phyloP scores from a whole-genome alignment of 1,139 yeast genomes.

The Candida neerlandica region DNA sequence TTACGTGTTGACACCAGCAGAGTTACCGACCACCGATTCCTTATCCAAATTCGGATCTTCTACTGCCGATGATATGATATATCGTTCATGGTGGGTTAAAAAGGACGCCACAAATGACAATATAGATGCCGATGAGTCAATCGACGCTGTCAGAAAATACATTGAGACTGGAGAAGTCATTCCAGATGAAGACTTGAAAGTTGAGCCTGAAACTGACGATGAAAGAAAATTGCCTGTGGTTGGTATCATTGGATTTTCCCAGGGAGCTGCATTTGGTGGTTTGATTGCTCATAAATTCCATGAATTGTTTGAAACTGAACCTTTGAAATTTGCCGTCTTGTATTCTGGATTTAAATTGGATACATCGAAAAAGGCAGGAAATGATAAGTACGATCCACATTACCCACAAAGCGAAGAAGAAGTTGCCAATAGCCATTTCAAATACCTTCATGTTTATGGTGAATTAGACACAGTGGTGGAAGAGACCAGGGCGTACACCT shows the following conservation, averaged over 20 bases:
- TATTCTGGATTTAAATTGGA: slow-evolving; percentile 77
- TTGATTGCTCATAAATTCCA: slow-evolving; percentile 35
- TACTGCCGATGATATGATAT: slow-evolving; percentile 25
- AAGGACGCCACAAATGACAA: slow-evolving; percentile 24
- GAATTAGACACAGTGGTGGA: slow-evolving; percentile 87
- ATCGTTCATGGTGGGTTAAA: slow-evolving; percentile 45
- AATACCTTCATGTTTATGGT: slow-evolving; percentile 75
- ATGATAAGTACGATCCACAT: slow-evolving; percentile 24
- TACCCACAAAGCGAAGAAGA: slow-evolving; percentile 34
- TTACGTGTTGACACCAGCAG: slow-evolving; percentile 59
- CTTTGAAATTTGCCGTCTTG: slow-evolving; percentile 68
- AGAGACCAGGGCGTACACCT: slow-evolving; percentile 63
- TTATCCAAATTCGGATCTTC: slow-evolving; percentile 45
- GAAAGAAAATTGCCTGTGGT: slow-evolving; percentile 36
- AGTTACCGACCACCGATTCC: slow-evolving; percentile 58
- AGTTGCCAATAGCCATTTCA: slow-evolving; percentile 24
- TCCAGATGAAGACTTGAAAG: slow-evolving; percentile 30
- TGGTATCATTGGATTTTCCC: slow-evolving; percentile 49
- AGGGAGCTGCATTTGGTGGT: slow-evolving; percentile 56
- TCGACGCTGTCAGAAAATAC: slow-evolving; percentile 33
- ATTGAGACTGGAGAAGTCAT: slow-evolving; percentile 34
- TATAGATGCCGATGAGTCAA: slow-evolving; percentile 31
- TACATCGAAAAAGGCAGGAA: slow-evolving; percentile 42
- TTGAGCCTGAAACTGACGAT: slow-evolving; percentile 23
- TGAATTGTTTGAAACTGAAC: slow-evolving; percentile 28